A percentile compares a stretch with the other conserved stretches of the same genome.
These are phyloP conservation scores for Rickenella mellea DNA, from an alignment of 768 basidiomycete species.

Conservation along the genomic window DNA sequence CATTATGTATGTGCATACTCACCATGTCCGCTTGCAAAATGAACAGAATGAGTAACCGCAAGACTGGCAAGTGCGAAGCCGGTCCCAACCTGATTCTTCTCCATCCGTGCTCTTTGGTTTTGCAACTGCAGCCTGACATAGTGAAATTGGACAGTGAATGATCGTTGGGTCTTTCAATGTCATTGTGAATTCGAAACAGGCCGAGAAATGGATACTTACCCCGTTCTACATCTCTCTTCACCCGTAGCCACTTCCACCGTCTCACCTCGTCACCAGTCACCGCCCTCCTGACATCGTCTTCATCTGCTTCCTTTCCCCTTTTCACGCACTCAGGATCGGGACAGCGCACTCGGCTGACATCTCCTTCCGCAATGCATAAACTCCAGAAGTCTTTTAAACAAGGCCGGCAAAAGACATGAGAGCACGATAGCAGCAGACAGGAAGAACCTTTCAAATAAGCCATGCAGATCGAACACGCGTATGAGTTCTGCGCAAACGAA, in stretches of 20 bases:
- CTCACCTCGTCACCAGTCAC: slow-evolving; percentile 53
- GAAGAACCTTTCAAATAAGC: slow-evolving; percentile 62
- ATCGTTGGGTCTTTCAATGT: slow-evolving; percentile 56
- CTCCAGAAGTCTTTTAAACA: slow-evolving; percentile 81
- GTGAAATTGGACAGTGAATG: slow-evolving; percentile 69
- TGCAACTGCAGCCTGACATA: slow-evolving; percentile 75
- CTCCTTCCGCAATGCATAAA: slow-evolving; percentile 72
- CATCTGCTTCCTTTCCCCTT: slow-evolving; percentile 41
- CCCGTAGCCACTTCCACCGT: slow-evolving; percentile 72
- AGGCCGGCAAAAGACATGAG: slow-evolving; percentile 75
- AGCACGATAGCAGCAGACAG: slow-evolving; percentile 62
- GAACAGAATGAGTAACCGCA: slow-evolving; percentile 79
- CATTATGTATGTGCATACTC: slow-evolving; percentile 11
- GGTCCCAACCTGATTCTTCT: slow-evolving; percentile 60
- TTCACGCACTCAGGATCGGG: slow-evolving; percentile 79
- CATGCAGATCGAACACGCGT: slow-evolving; percentile 72
- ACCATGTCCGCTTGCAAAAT: slow-evolving; percentile 79
- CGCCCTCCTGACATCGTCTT: slow-evolving; percentile 66
- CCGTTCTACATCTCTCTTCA: slow-evolving; percentile 63
- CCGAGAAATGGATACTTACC: slow-evolving; percentile 31
- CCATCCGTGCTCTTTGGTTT: slow-evolving; percentile 36
- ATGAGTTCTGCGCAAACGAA: slow-evolving; percentile 55
- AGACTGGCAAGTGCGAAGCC: slow-evolving; percentile 57
- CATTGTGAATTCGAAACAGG: neutral
- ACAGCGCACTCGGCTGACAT: slow-evolving; percentile 67